phyloP scores from a whole-genome alignment of 2,329 filamentous ascomycete genomes.

The Stenocarpella maydis region DNA sequence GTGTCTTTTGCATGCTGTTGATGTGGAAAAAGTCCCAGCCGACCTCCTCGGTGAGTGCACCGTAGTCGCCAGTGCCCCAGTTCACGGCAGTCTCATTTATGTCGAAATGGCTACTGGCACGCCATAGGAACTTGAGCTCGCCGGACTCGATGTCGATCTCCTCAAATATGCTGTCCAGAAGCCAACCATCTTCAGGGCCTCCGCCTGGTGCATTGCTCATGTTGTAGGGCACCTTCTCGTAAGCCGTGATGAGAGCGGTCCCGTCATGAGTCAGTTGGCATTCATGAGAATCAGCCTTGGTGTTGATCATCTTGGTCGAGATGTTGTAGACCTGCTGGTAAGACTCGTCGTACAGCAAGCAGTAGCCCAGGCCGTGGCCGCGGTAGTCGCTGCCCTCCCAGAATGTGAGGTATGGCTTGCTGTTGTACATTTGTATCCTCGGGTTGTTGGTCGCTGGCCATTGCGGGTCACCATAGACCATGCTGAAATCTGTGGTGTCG shows the following conservation, averaged over 20 bases:
- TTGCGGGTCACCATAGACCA: slow-evolving; percentile 34
- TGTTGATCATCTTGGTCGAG: slow-evolving; percentile 34
- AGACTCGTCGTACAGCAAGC: slow-evolving; percentile 33
- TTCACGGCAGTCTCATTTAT: slow-evolving; percentile 36
- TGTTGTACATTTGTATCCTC: slow-evolving; percentile 34
- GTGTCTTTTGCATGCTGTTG: slow-evolving; percentile 62
- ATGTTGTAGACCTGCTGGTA: slow-evolving; percentile 33
- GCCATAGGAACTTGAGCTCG: slow-evolving; percentile 59
- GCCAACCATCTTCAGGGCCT: slow-evolving; percentile 40
- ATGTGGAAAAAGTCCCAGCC: slow-evolving; percentile 66
- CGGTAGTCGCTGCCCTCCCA: slow-evolving; percentile 34
- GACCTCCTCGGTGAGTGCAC: slow-evolving; percentile 35
- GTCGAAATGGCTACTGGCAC: slow-evolving; percentile 45
- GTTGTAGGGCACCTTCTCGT: slow-evolving; percentile 43
- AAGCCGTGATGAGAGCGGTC: slow-evolving; percentile 51
- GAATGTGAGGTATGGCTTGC: slow-evolving; percentile 33
- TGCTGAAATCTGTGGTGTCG: slow-evolving; percentile 33
- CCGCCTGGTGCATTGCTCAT: slow-evolving; percentile 39
- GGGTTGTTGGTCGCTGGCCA: slow-evolving; percentile 34
- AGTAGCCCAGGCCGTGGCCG: slow-evolving; percentile 33
- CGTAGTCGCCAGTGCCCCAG: slow-evolving; percentile 32
- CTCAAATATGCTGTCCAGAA: slow-evolving; percentile 48
- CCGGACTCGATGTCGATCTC: slow-evolving; percentile 61
- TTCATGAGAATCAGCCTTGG: slow-evolving; percentile 44
- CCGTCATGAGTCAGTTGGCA: slow-evolving; percentile 50